Evolutionary conservation across 2,329 filamentous ascomycete genomes (phyloP), one percentile per base, ranked within the genome.

Genomic region (Xylariaceae sp.): DNA sequence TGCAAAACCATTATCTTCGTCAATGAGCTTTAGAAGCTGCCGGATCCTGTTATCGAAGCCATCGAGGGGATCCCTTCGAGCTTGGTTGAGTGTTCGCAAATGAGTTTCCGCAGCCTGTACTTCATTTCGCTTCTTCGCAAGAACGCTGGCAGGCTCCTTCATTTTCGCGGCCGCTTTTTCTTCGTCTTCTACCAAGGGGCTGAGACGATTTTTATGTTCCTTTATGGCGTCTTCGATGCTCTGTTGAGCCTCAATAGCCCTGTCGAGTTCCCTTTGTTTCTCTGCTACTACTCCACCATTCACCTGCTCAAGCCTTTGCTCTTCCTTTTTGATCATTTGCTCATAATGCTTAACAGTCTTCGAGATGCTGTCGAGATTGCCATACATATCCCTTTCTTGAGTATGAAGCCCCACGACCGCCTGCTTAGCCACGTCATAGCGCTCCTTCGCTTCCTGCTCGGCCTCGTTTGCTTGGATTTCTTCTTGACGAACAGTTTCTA

Each of bases 251-350:
- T 79, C 69, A 65, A 86, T 83, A 11, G 86, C 85, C 16, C 84
- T 76, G 19, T 86, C 78, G 3, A 89, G 78, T 66, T 88, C 81
- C 16, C 77, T 75, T 31, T 84, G 74, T 67, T 87, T 91, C 61
- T 81, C 78, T 7, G 83, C 78, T 67, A 90, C 85, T 21, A 84
- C 84, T 23, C 89, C 89, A 33, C 92, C 91, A 65, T 89, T 88
- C 2, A 85, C 82, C 40, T 86, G 82, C 39, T 84, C 81, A 6
- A 96, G 79, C 3, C 87, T 86, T 44, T 76, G 71, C 63, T 83
- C 78, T 69, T 91, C 87, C 3, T 79, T 77, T 2, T 70, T 67
- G 46, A 87, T 85, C 43, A 81, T 79, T 2, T 60, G 65, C 57
- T 83, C 74, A 33, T 78, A 75, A 0, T 76, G 71, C 48, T 73